phyloP scores from a whole-genome alignment of 345 rosid species.

The Lepidium sativum region DNA sequence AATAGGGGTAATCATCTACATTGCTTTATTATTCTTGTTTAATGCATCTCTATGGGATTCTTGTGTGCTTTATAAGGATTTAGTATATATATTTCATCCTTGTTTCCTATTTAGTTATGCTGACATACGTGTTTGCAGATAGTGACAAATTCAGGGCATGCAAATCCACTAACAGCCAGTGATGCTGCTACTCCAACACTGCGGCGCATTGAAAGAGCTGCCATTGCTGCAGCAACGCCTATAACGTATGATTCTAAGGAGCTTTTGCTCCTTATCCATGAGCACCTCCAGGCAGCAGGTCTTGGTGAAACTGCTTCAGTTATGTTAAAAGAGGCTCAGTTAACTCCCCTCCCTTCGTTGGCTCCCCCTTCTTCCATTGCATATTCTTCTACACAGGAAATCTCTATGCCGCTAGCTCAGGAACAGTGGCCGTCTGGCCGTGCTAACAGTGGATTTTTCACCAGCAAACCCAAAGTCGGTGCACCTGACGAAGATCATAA shows the following conservation, averaged over 20 bases:
- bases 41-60: not conserved
- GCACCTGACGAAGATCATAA: constrained; percentile 35
- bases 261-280: constrained; percentile 86
- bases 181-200: constrained; percentile 99
- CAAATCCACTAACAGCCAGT: constrained; percentile 83
- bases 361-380: constrained; percentile 61
- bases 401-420: constrained; percentile 33
- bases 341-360: constrained; percentile 67
- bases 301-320: constrained; percentile 53
- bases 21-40: not conserved
- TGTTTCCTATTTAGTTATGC: not conserved
- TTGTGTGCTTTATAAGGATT: constrained; percentile 1
- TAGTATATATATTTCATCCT: not conserved
- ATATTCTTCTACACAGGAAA: constrained; percentile 50
- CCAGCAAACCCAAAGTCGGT: constrained; percentile 39
- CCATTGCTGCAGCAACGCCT: constrained; percentile 98
- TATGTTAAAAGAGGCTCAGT: constrained; percentile 83
- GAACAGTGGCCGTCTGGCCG: constrained; percentile 91
- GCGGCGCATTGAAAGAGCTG: constrained; percentile 98
- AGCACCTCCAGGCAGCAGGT: constrained; percentile 94
- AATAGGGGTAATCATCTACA: constrained; percentile 53
- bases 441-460: constrained; percentile 60
- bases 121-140: constrained; percentile 43
- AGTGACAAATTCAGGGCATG: constrained; percentile 94
- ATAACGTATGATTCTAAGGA: constrained; percentile 88